Percentiles rank a stretch among this genome's conserved stretches.
Evolutionary conservation across 306 rosid species (phyloP).

Genomic region (Styphnolobium japonicum): DNA sequence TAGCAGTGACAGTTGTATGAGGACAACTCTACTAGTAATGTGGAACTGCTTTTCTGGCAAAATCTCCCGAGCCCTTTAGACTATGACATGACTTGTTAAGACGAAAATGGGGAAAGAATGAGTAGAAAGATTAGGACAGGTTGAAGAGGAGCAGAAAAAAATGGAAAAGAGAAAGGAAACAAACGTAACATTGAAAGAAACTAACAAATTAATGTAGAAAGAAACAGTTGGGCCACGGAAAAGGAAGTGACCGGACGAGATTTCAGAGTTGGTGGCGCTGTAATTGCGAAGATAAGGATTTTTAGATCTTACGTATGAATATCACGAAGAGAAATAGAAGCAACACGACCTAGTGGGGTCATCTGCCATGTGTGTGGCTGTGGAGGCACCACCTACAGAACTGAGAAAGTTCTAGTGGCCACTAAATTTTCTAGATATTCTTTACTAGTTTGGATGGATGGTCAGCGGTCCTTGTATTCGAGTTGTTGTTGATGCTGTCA

Average conservation of each 20-base stretch:
- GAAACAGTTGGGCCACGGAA: not conserved
- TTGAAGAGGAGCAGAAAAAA: not conserved
- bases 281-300: constrained; percentile 38
- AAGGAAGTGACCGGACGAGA: constrained; percentile 36
- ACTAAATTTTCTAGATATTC: constrained; percentile 29
- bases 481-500: not conserved
- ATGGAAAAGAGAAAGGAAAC: not conserved
- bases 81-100: not conserved
- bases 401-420: not conserved
- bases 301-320: constrained; percentile 13
- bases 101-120: not conserved
- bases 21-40: not conserved
- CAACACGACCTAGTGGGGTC: not conserved
- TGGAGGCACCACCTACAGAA: constrained; percentile 4
- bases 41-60: not conserved
- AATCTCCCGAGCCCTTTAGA: not conserved
- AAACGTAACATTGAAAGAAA: not conserved
- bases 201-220: not conserved
- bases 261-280: not conserved
- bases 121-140: not conserved
- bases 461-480: not conserved
- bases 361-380: constrained; percentile 38
- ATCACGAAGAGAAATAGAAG: not conserved
- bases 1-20: not conserved
- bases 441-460: not conserved